Conservation (phyloP, 805 yeast species). For the Candida quercuum region DNA sequence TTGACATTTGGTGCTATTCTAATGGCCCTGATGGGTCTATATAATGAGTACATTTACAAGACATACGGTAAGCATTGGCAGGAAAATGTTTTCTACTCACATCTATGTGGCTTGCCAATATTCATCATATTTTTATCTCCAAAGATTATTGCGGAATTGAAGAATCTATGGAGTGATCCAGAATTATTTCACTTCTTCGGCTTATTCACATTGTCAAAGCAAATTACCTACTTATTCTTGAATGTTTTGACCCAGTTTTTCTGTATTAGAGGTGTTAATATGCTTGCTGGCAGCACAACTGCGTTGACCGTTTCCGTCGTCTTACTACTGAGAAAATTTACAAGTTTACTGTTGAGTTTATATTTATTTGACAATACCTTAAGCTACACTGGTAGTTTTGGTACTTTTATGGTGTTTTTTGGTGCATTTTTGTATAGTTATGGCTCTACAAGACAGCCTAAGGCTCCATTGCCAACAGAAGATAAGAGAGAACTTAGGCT, state of each 20-base stretch:
- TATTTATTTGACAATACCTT: slow-evolving; percentile 40
- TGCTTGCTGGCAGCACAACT: slow-evolving; percentile 43
- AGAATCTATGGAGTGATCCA: slow-evolving; percentile 4
- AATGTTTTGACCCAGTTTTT: slow-evolving; percentile 47
- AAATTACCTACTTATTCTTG: slow-evolving; percentile 23
- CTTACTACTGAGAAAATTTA: slow-evolving; percentile 50
- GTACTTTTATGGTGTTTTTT: slow-evolving; percentile 40
- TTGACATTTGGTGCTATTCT: slow-evolving; percentile 40
- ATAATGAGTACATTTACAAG: slow-evolving; percentile 40
- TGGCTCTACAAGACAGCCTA: slow-evolving; percentile 14
- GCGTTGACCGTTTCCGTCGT: slow-evolving; percentile 59
- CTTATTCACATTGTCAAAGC: slow-evolving; percentile 11
- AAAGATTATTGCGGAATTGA: slow-evolving; percentile 24
- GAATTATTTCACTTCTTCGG: slow-evolving; percentile 5
- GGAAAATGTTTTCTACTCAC: slow-evolving; percentile 54
- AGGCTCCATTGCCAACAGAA: not conserved
- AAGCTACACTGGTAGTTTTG: slow-evolving; percentile 30
- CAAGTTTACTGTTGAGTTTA: slow-evolving; percentile 49
- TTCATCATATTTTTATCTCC: slow-evolving; percentile 30
- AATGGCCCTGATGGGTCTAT: slow-evolving; percentile 47
- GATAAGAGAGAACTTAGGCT: not conserved
- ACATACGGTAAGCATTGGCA: slow-evolving; percentile 52
- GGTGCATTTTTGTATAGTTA: slow-evolving; percentile 44
- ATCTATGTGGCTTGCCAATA: slow-evolving; percentile 44
- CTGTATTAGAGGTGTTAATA: slow-evolving; percentile 61